phyloP scores from a whole-genome alignment of 1,139 yeast species.

The Kurtzmaniella quercitrusa region DNA sequence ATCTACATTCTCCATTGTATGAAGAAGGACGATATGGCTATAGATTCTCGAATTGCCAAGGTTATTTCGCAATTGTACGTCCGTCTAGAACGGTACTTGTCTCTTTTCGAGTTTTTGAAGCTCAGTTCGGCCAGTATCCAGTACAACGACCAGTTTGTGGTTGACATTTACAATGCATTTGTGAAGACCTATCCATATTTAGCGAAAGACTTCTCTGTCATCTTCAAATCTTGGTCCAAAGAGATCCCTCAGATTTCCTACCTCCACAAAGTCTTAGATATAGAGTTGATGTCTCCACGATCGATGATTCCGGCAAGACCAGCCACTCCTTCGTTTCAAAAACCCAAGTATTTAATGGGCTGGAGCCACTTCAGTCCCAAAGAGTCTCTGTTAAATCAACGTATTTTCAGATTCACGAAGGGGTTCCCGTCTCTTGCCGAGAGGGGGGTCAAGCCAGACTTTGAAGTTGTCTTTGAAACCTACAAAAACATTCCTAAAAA shows the following conservation, averaged over 20 bases:
- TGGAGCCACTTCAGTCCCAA: conserved; percentile 11
- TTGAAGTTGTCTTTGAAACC: conserved; percentile 25
- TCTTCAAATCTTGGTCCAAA: conserved; percentile 22
- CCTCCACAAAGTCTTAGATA: not conserved
- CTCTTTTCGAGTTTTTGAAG: conserved; percentile 21
- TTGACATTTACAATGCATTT: conserved; percentile 25
- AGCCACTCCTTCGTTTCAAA: conserved; percentile 6
- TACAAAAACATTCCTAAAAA: conserved; percentile 19
- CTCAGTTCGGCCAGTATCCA: conserved; percentile 15
- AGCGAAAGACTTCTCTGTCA: conserved; percentile 20
- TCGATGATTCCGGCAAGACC: not conserved
- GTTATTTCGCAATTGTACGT: conserved; percentile 22
- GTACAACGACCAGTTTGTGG: conserved; percentile 20
- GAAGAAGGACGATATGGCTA: conserved; percentile 19
- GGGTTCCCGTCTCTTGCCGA: conserved; percentile 33
- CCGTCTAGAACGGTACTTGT: conserved; percentile 22
- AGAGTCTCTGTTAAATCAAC: conserved; percentile 17
- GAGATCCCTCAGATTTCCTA: not conserved
- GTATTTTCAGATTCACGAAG: conserved; percentile 27
- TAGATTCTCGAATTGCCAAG: conserved; percentile 15
- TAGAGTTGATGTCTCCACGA: not conserved
- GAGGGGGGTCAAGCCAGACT: conserved; percentile 36
- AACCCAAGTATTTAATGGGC: conserved; percentile 16
- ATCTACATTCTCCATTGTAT: conserved; percentile 22
- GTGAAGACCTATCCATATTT: conserved; percentile 32